Evolutionary conservation across 768 basidiomycete species (phyloP).

Genomic region (Russula sp.): DNA sequence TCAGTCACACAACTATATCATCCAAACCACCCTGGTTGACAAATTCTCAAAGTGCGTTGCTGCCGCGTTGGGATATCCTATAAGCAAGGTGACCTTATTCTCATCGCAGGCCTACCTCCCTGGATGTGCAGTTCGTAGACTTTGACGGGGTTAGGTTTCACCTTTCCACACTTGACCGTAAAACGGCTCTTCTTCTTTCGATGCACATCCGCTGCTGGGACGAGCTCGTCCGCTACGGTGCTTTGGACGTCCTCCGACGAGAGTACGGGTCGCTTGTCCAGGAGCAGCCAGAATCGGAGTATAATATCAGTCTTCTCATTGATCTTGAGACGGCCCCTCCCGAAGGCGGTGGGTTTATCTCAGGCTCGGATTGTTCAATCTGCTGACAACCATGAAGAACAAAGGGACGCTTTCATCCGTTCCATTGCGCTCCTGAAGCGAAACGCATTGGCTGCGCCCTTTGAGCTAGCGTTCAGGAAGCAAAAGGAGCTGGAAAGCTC

Average conservation of each 20-base stretch:
- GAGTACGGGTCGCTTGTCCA: conserved; percentile 76
- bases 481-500: conserved; percentile 81
- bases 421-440: conserved; percentile 84
- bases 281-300: conserved; percentile 72
- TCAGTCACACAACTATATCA: conserved; percentile 88
- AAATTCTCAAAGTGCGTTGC: conserved; percentile 71
- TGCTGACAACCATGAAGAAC: conserved; percentile 42
- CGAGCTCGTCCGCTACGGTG: conserved; percentile 85
- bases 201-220: conserved; percentile 99
- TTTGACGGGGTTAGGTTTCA: conserved; percentile 96
- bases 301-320: conserved; percentile 79
- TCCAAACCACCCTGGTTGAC: conserved; percentile 81
- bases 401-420: conserved; percentile 69
- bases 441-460: conserved; percentile 90
- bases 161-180: conserved; percentile 79
- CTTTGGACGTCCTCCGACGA: conserved; percentile 62
- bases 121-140: conserved; percentile 96
- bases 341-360: conserved; percentile 58
- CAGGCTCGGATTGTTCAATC: neutral
- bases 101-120: conserved; percentile 64
- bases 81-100: conserved; percentile 12
- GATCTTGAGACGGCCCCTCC: conserved; percentile 81
- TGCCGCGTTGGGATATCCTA: neutral
- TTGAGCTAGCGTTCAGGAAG: conserved; percentile 77
- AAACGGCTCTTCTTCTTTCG: conserved; percentile 76